phyloP scores from a whole-genome alignment of 2,329 filamentous ascomycete species.

The Colletotrichum sp. region DNA sequence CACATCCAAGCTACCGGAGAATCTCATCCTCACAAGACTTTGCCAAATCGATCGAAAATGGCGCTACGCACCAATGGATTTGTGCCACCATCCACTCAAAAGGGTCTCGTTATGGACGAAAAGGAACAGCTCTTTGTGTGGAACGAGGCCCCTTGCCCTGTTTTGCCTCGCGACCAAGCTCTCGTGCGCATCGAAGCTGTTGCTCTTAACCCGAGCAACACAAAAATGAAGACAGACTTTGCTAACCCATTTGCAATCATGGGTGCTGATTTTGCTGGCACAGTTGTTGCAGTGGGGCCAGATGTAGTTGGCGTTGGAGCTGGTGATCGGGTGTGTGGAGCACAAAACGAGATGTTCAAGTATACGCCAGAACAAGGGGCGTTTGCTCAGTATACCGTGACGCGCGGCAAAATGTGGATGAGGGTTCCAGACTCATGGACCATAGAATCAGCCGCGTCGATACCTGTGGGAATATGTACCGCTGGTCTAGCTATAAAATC shows the following conservation, averaged over 20 bases:
- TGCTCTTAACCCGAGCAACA: constrained; percentile 33
- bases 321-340: constrained; percentile 33
- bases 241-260: background rate
- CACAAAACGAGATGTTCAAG: constrained; percentile 10
- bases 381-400: background rate
- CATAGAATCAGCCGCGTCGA: background rate
- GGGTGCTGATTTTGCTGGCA: constrained; percentile 35
- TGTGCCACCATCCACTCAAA: background rate
- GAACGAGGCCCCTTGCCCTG: background rate
- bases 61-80: background rate
- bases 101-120: background rate
- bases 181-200: constrained; percentile 21
- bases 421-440: background rate
- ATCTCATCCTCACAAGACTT: background rate
- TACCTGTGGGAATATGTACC: background rate
- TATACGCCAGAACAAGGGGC: constrained; percentile 1
- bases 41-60: background rate
- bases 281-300: background rate
- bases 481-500: background rate
- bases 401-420: background rate
- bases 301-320: constrained; percentile 21
- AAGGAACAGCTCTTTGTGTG: background rate
- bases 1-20: background rate
- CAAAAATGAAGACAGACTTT: constrained; percentile 27
- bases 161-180: background rate